phyloP scores from a whole-genome alignment of 495 filamentous ascomycete genomes.

The Aspergillus mulundensis region DNA sequence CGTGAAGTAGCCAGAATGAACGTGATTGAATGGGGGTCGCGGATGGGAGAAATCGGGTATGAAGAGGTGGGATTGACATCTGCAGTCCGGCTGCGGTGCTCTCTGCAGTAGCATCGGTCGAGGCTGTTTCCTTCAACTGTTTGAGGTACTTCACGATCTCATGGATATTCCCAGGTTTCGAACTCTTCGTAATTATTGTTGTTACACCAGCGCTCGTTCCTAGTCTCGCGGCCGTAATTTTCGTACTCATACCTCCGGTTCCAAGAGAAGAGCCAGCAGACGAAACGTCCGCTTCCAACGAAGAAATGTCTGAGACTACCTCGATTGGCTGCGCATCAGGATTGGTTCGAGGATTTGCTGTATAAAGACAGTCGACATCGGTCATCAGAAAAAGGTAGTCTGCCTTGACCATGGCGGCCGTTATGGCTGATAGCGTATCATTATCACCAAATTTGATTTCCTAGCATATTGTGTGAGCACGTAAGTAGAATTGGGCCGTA shows the following conservation, averaged over 20 bases:
- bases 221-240: conserved; percentile 90
- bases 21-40: conserved; percentile 81
- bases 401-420: conserved; percentile 93
- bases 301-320: conserved; percentile 82
- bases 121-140: conserved; percentile 35
- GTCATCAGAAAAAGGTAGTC: conserved; percentile 99
- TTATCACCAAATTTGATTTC: conserved; percentile 99
- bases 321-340: conserved; percentile 86
- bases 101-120: conserved; percentile 20
- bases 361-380: conserved; percentile 95
- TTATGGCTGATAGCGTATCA: conserved; percentile 93
- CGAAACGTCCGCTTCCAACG: conserved; percentile 86
- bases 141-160: conserved; percentile 83
- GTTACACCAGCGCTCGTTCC: conserved; percentile 94
- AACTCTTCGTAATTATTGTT: conserved; percentile 88
- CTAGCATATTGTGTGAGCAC: conserved; percentile 11
- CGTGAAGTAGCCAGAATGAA: conserved; percentile 95
- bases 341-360: conserved; percentile 83
- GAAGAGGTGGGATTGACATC: conserved; percentile 57
- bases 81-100: neutral
- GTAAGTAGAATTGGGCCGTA: neutral
- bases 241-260: conserved; percentile 97
- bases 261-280: conserved; percentile 83
- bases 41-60: conserved; percentile 92
- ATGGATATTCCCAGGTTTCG: conserved; percentile 86